These are phyloP conservation scores for Coemansia sp. DNA, from an alignment of 192 early-diverging fungal species.

Conservation along the genomic window DNA sequence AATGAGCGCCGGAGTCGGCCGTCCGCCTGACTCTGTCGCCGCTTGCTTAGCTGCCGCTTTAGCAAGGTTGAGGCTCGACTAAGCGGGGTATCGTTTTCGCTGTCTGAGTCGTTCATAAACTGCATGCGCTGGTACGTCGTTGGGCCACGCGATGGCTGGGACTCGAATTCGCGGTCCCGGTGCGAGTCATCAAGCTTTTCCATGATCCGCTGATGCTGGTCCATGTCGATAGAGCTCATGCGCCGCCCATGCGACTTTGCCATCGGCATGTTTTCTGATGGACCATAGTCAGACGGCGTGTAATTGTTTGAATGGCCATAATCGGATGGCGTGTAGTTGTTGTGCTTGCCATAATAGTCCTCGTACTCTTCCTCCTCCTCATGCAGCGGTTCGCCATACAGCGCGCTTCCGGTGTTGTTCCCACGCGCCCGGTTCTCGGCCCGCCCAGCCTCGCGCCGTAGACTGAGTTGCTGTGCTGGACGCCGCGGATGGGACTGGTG, in stretches of 20 bases:
- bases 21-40: conserved; percentile 36
- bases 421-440: conserved; percentile 26
- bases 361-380: conserved; percentile 24
- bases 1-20: conserved; percentile 34
- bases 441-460: conserved; percentile 40
- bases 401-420: conserved; percentile 17
- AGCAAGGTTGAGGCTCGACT: conserved; percentile 38
- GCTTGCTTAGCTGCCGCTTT: conserved; percentile 51
- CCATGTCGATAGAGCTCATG: conserved; percentile 3
- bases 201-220: conserved; percentile 37
- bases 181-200: conserved; percentile 51
- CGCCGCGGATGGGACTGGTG: conserved; percentile 34
- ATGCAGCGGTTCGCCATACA: conserved; percentile 32
- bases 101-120: conserved; percentile 42
- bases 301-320: conserved; percentile 20
- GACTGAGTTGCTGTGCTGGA: conserved; percentile 43
- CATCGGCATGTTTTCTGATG: conserved; percentile 9
- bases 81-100: conserved; percentile 45
- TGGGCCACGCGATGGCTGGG: conserved; percentile 47
- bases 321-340: conserved; percentile 19
- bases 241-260: conserved; percentile 36
- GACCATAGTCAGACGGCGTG: conserved; percentile 6
- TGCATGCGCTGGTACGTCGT: conserved; percentile 55
- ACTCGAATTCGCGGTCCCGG: conserved; percentile 44
- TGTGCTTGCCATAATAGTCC: conserved; percentile 14